Evolutionary conservation across 345 rosid genomes (phyloP), one percentile per base, ranked within the genome.

Genomic region (Lagerstroemia speciosa): DNA sequence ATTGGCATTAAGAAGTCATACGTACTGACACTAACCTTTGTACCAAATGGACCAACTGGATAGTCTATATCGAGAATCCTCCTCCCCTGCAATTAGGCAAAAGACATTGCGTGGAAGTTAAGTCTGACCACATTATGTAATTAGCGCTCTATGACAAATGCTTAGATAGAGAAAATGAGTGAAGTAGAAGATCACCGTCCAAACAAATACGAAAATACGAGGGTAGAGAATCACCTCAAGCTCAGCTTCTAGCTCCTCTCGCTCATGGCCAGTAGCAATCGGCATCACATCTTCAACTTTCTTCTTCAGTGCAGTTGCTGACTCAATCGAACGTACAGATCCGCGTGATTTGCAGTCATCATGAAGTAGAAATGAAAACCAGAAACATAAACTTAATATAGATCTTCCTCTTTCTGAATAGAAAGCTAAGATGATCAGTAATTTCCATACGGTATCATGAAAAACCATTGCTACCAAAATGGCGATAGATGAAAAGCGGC

Each of bases 11-110:
- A 63, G 36, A 32, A 63, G 17, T 24, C 7, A 52, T 36, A 52
- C 9, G 46, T 1, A 22, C 24, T n/a, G 20, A 63, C 48, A 76
- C 93, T 50, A 66, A 91, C 99, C 93, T 91, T 91, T 6, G 96
- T 91, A 72, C 99, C 98, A 71, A 91, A 94, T 62, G 98, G 97
- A 76, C 99, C 93, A 11, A 53, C 81, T 3, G 98, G 97, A 72
- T 65, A 52, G 83, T 94, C 67, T 31, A 87, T 84, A 32, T 91
- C 96, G 60, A 88, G 91, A 66, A 92, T 30, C 26, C 79, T 73
- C 80, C 58, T 91, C 62, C 99, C 99, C 96, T 94, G 66, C 65
- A 55, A 26, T 74, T 71, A 60, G 57, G 1, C 58, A 68, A 67
- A 62, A 34, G 73, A 40, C 30, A 6, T 31, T 65, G 46, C 65